A percentile compares a stretch with the other conserved stretches of the same genome.
Evolutionary conservation across 148 eudicot genomes (phyloP).

Genomic region (Vaccinium macrocarpon): DNA sequence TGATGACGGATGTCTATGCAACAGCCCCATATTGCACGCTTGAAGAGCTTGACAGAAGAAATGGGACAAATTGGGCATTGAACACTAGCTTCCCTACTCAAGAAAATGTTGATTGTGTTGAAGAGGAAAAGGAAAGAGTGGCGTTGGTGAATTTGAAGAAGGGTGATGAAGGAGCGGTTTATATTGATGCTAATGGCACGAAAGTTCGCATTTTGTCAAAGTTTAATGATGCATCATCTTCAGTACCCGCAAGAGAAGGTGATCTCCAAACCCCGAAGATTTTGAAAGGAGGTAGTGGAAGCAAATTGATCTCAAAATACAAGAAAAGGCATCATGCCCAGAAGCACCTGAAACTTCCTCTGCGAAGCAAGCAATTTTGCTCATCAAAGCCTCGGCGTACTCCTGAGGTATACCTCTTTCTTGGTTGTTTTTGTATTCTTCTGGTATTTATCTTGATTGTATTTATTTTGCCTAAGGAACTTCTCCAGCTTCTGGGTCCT

Average conservation of each 20-base stretch:
- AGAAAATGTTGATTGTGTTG: constrained; percentile 27
- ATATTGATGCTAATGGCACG: constrained; percentile 75
- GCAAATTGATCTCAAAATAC: constrained; percentile 34
- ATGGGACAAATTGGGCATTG: constrained; percentile 76
- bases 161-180: constrained; percentile 59
- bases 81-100: constrained; percentile 34
- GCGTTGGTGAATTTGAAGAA: constrained; percentile 17
- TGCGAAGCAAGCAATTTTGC: constrained; percentile 32
- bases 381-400: constrained; percentile 24
- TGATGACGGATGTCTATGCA: constrained; percentile 66
- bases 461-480: not conserved
- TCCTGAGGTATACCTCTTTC: constrained; percentile 32
- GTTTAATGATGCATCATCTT: constrained; percentile 31
- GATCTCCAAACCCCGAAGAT: constrained; percentile 29
- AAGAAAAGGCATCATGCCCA: constrained; percentile 43
- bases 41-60: constrained; percentile 91
- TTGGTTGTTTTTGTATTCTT: constrained; percentile 5
- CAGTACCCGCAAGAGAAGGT: constrained; percentile 27
- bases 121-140: constrained; percentile 16
- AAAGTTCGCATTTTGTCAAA: constrained; percentile 75
- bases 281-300: constrained; percentile 38
- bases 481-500: not conserved
- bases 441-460: not conserved
- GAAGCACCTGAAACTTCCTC: constrained; percentile 36
- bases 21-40: constrained; percentile 70